Evolutionary conservation across 768 basidiomycete species (phyloP).

Genomic region (Phlebiopsis gigantea): DNA sequence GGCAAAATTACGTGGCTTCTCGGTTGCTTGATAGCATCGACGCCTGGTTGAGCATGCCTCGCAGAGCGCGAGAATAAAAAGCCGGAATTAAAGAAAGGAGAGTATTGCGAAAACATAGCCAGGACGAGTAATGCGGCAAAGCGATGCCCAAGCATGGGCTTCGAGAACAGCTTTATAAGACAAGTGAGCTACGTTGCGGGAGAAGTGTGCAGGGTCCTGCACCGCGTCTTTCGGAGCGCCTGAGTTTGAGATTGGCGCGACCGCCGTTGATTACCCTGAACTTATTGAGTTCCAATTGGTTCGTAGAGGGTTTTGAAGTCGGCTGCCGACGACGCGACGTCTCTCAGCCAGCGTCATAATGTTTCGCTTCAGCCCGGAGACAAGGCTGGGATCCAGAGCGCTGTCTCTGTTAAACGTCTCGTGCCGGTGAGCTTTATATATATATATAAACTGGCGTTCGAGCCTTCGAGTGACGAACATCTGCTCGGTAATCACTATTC

Average conservation of each 20-base stretch:
- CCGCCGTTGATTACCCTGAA: background rate
- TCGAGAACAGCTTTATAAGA: background rate
- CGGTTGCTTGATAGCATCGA: background rate
- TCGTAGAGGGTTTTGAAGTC: background rate
- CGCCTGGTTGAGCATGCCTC: background rate
- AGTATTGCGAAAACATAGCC: background rate
- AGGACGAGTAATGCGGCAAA: background rate
- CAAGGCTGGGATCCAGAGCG: too few species aligned
- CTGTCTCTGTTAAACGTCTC: too few species aligned
- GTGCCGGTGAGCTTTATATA: too few species aligned
- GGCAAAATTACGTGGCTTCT: background rate
- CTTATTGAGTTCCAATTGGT: background rate
- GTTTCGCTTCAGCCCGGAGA: too few species aligned
- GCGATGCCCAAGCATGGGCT: background rate
- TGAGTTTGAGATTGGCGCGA: background rate
- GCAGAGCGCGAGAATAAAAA: background rate
- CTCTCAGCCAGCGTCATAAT: background rate
- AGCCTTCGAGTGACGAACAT: too few species aligned
- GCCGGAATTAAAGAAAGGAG: background rate
- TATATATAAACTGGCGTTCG: too few species aligned
- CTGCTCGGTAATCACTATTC: too few species aligned
- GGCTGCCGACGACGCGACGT: background rate
- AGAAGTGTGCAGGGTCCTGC: background rate
- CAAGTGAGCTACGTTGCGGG: background rate
- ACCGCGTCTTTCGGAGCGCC: background rate